phyloP scores from a whole-genome alignment of 495 filamentous ascomycete species.

The Acidomyces sp. region DNA sequence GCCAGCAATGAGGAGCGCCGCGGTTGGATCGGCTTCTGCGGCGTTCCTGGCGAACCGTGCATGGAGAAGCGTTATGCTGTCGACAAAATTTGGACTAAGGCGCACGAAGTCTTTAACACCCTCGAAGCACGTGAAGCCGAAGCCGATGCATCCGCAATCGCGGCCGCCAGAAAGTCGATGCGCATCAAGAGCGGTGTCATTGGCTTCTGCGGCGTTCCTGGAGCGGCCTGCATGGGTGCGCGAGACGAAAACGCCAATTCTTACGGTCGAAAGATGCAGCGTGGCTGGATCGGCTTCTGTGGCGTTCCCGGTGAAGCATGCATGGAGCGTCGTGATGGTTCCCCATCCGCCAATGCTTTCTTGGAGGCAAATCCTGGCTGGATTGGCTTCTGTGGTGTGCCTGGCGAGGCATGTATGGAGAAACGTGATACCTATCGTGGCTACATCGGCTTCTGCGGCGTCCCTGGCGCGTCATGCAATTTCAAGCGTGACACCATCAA shows the following conservation, averaged over 20 bases:
- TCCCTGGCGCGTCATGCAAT: not conserved
- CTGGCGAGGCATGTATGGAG: not conserved
- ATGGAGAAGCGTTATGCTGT: not conserved
- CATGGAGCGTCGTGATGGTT: not conserved
- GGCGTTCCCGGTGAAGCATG: not conserved
- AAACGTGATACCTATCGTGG: not conserved
- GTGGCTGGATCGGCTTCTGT: not conserved
- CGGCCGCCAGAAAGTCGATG: not conserved
- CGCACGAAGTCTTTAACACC: slow-evolving; percentile 3
- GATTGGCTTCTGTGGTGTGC: not conserved
- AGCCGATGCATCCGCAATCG: not conserved
- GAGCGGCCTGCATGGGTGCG: not conserved
- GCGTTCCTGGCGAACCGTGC: slow-evolving; percentile 5
- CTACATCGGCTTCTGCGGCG: not conserved
- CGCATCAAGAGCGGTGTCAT: not conserved
- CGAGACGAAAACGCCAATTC: not conserved
- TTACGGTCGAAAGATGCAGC: no score
- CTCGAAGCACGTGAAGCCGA: slow-evolving; percentile 8
- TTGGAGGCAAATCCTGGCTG: no score
- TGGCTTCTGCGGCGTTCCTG: not conserved
- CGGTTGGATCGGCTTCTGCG: slow-evolving; percentile 7
- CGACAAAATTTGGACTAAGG: slow-evolving; percentile 3
- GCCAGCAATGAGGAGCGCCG: not conserved
- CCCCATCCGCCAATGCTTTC: not conserved
- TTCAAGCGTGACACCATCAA: not conserved